phyloP scores from a whole-genome alignment of 2,329 filamentous ascomycete genomes.

The Talaromyces piceae region DNA sequence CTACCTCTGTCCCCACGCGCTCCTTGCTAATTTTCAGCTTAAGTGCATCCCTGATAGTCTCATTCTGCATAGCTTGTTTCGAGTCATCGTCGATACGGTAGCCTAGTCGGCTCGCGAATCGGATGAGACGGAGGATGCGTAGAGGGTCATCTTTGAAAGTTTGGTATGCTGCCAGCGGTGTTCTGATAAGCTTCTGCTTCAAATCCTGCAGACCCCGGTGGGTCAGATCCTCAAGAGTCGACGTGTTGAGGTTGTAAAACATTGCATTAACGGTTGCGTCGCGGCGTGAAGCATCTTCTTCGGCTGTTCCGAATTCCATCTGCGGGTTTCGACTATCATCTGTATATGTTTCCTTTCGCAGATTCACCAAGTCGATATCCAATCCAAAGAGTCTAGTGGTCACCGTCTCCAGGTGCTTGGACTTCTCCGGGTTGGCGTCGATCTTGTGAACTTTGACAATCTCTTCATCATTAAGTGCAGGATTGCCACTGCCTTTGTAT shows the following conservation, averaged over 20 bases:
- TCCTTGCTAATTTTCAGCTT: slow-evolving; percentile 86
- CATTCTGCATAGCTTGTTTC: slow-evolving; percentile 65
- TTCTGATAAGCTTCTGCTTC: slow-evolving; percentile 64
- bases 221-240: slow-evolving; percentile 77
- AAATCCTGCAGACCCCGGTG: slow-evolving; percentile 67
- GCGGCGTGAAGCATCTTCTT: slow-evolving; percentile 80
- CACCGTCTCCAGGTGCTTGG: slow-evolving; percentile 89
- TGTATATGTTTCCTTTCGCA: slow-evolving; percentile 83
- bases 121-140: slow-evolving; percentile 74
- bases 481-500: slow-evolving; percentile 36
- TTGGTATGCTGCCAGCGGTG: slow-evolving; percentile 77
- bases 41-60: slow-evolving; percentile 72
- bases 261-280: slow-evolving; percentile 94
- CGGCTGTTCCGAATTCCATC: slow-evolving; percentile 87
- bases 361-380: slow-evolving; percentile 89
- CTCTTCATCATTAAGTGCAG: slow-evolving; percentile 51
- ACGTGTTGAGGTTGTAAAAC: slow-evolving; percentile 85
- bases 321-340: slow-evolving; percentile 84
- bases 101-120: slow-evolving; percentile 77
- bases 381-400: slow-evolving; percentile 78
- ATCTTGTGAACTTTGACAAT: slow-evolving; percentile 80
- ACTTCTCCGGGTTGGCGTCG: slow-evolving; percentile 87
- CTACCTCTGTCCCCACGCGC: slow-evolving; percentile 75
- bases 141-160: slow-evolving; percentile 94
- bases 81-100: slow-evolving; percentile 69